Evolutionary conservation across 169 alveolate genomes (phyloP).

Genomic region (Eimeria tenella): DNA sequence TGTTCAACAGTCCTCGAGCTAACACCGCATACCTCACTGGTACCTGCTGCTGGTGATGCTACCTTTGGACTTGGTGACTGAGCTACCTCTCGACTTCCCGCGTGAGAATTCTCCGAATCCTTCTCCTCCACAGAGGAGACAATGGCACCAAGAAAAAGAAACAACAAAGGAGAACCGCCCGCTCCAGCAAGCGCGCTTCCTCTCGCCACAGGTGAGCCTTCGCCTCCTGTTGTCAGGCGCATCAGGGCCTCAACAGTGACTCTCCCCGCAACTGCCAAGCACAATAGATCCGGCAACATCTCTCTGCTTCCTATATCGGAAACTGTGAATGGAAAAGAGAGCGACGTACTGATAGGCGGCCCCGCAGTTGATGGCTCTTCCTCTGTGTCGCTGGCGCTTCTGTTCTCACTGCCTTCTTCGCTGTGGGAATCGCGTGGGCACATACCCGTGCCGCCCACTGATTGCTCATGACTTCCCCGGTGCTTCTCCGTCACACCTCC

Average conservation of each 20-base stretch:
- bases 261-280: not conserved
- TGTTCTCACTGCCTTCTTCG: not conserved
- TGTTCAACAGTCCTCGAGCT: not conserved
- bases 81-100: not conserved
- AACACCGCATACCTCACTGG: not conserved
- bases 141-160: slow-evolving; percentile 13
- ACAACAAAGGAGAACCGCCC: not conserved
- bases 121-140: not conserved
- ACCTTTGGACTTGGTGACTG: not conserved
- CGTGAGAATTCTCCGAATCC: not conserved
- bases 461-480: not conserved
- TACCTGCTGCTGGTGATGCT: not conserved
- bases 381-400: not conserved
- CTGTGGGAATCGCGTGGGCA: not conserved
- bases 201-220: not conserved
- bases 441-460: not conserved
- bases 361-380: not conserved
- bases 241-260: slow-evolving; percentile 18
- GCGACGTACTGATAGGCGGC: not conserved
- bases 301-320: not conserved
- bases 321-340: not conserved
- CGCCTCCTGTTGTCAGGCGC: not conserved
- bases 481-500: not conserved
- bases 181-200: not conserved
- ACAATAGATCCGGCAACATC: not conserved